Evolutionary conservation across 2,329 filamentous ascomycete genomes (phyloP).

Genomic region (Sclerotinia minor): DNA sequence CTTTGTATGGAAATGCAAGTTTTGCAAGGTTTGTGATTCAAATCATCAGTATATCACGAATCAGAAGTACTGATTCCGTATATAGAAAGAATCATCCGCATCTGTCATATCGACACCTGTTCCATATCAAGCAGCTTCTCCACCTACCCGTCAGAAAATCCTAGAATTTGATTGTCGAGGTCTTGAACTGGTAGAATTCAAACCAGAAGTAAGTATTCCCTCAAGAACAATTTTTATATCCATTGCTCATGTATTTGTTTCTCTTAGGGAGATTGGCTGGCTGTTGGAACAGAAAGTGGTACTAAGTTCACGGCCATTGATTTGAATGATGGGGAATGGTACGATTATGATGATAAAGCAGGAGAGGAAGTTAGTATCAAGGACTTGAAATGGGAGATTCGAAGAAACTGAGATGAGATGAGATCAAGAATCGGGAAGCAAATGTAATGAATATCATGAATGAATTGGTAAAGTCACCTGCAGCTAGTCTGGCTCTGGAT

Average conservation of each 20-base stretch:
- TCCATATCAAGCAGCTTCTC: constrained; percentile 69
- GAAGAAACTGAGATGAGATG: constrained; percentile 37
- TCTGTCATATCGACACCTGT: constrained; percentile 74
- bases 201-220: constrained; percentile 67
- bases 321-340: constrained; percentile 90
- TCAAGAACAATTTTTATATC: background rate
- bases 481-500: background rate
- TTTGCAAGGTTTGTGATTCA: constrained; percentile 73
- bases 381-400: constrained; percentile 82
- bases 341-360: constrained; percentile 94
- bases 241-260: background rate
- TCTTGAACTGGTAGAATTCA: constrained; percentile 88
- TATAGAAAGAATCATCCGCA: constrained; percentile 78
- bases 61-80: constrained; percentile 2
- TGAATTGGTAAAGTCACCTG: constrained; percentile 11
- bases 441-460: constrained; percentile 13
- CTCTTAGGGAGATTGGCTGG: constrained; percentile 81
- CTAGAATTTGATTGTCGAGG: constrained; percentile 93
- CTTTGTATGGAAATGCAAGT: constrained; percentile 99
- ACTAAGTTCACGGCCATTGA: constrained; percentile 84
- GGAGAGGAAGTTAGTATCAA: constrained; percentile 91
- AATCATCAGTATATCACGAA: background rate
- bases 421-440: background rate
- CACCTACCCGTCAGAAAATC: constrained; percentile 74
- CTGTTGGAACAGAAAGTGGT: constrained; percentile 74